Base-by-base conservation (phyloP, 2,329 filamentous ascomycete genomes). In the Elsinoe batatas region DNA sequence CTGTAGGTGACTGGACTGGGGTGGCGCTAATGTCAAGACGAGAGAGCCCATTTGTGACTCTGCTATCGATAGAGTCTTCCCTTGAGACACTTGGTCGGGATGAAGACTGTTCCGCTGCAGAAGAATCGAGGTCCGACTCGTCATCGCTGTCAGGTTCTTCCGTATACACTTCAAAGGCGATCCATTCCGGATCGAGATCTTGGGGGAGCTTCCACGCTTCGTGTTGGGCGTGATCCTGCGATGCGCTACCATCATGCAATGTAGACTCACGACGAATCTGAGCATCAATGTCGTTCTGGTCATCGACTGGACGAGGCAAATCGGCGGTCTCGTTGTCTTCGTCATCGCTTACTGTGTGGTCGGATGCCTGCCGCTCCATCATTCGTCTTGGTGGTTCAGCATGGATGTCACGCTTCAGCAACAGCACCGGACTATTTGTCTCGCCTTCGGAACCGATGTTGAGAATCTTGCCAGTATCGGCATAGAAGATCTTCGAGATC, bases 401-500 rank as follows among this genome's bases (percentile, higher is more conserved):
- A 57, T 82, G 76, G 4, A 79, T 61, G 61, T 91, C 86, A 61
- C 88, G 75, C 67, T 90, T 91, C 40, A 93, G 68, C 0, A 93
- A 70, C 1, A 93, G 72, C 1, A 91, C 81, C 0, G 88, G 86
- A 57, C 83, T 88, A 64, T 85, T 88, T 2, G 79, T 79, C 61
- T 85, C 83, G 12, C 78, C 81, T 20, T 85, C 80, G 2, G 72
- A 77, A 12, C 84, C 84, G 56, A 96, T 90, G 59, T 95, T 95
- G 22, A 96, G 75, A 8, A 96, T 88, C 62, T 88, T 88, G 15
- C 90, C 90, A 0, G 88, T 94, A 61, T 95, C 88, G 1, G 90
- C 89, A 64, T 95, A 96, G 70, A 95, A 95, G 32, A 95, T 88
- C 65, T 94, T 95, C 5, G 89, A 87, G 4, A 95, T 79, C 64